Percentiles rank a stretch among this genome's conserved stretches.
phyloP scores from a whole-genome alignment of 805 yeast genomes.

The Metschnikowia borealis region DNA sequence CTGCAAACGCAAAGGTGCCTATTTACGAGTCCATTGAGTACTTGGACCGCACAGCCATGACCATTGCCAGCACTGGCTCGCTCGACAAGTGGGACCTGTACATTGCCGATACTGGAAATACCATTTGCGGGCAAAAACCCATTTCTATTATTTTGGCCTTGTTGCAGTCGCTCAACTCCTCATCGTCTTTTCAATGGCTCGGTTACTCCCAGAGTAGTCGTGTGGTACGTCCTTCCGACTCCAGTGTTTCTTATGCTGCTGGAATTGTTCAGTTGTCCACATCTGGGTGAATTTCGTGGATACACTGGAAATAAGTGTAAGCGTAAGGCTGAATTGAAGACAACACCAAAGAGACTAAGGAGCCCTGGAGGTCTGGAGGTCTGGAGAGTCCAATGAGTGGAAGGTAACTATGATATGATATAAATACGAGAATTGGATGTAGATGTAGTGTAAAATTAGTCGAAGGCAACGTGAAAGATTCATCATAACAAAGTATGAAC shows the following conservation, averaged over 20 bases:
- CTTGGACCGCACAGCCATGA: slow-evolving; percentile 71
- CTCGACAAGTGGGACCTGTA: slow-evolving; percentile 63
- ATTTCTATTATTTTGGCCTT: slow-evolving; percentile 58
- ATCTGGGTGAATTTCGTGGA: neutral
- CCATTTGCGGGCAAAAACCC: slow-evolving; percentile 92
- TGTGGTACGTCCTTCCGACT: slow-evolving; percentile 48
- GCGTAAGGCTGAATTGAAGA: too few relatives aligned
- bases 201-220: slow-evolving; percentile 75
- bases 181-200: slow-evolving; percentile 57
- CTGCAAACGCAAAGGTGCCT: slow-evolving; percentile 25
- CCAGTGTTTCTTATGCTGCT: slow-evolving; percentile 89
- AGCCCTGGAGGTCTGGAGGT: too few relatives aligned
- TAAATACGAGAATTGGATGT: too few relatives aligned
- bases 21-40: slow-evolving; percentile 71
- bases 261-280: slow-evolving; percentile 46
- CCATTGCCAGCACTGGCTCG: slow-evolving; percentile 51
- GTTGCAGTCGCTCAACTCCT: slow-evolving; percentile 37
- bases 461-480: too few relatives aligned
- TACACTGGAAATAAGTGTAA: too few relatives aligned
- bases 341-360: too few relatives aligned
- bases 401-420: too few relatives aligned
- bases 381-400: too few relatives aligned
- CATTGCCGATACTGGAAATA: slow-evolving; percentile 69
- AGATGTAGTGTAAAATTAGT: too few relatives aligned
- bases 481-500: too few relatives aligned